Conservation (phyloP, 176 grass and related monocot genomes). For the Zizania latifolia region DNA sequence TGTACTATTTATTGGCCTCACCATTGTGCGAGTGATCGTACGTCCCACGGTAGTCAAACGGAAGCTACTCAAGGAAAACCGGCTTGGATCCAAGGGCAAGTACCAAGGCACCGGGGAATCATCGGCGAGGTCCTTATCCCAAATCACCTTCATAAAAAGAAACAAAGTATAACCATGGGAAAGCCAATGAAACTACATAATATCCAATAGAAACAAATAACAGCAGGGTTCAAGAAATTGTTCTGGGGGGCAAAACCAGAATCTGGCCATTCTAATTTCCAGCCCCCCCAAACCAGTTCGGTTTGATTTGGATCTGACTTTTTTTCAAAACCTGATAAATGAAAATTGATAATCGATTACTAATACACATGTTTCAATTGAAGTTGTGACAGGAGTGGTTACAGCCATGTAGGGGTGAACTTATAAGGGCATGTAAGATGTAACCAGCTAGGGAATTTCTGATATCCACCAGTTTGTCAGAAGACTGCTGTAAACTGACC, state of each 20-base stretch:
- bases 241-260: too few species aligned
- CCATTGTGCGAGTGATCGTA: slow-evolving; percentile 69
- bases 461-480: not conserved
- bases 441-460: too few species aligned
- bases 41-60: slow-evolving; percentile 80
- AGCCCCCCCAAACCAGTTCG: too few species aligned
- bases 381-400: too few species aligned
- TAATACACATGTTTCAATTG: too few species aligned
- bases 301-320: too few species aligned
- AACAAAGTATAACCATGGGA: not conserved
- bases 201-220: slow-evolving; percentile 19
- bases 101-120: slow-evolving; percentile 93
- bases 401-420: too few species aligned
- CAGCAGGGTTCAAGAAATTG: not conserved
- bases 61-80: slow-evolving; percentile 84
- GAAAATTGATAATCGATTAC: too few species aligned
- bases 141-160: slow-evolving; percentile 66
- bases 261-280: too few species aligned
- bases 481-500: not conserved
- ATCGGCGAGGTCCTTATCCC: slow-evolving; percentile 75
- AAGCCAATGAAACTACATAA: not conserved
- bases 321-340: too few species aligned
- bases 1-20: slow-evolving; percentile 24
- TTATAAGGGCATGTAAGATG: too few species aligned
- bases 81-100: slow-evolving; percentile 77